Evolutionary conservation across 768 basidiomycete species (phyloP).

Genomic region (Strobilomyces dryophilus): DNA sequence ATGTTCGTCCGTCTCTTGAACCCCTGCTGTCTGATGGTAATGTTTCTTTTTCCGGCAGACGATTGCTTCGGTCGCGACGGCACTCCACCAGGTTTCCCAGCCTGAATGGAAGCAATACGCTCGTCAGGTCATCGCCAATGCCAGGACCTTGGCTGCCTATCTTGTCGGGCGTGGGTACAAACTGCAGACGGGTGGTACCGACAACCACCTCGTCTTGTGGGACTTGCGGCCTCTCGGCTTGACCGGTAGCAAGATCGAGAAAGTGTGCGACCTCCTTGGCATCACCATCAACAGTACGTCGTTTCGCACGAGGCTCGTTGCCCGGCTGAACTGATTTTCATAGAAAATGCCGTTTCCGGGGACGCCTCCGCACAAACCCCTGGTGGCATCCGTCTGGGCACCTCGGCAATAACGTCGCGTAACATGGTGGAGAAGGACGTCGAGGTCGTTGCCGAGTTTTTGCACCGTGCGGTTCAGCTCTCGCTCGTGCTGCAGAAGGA

Average conservation of each 20-base stretch:
- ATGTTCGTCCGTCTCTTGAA: constrained; percentile 46
- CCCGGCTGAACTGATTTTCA: background rate
- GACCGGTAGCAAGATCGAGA: constrained; percentile 98
- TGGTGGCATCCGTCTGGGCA: constrained; percentile 95
- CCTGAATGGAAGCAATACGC: constrained; percentile 91
- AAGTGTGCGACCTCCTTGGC: constrained; percentile 93
- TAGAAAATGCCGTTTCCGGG: constrained; percentile 96
- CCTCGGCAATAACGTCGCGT: constrained; percentile 90
- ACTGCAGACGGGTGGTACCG: constrained; percentile 94
- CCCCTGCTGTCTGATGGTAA: background rate
- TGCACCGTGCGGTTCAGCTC: constrained; percentile 93
- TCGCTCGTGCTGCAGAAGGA: constrained; percentile 88
- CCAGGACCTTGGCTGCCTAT: constrained; percentile 65
- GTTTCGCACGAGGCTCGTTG: background rate
- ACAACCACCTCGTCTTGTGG: constrained; percentile 98
- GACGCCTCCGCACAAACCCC: constrained; percentile 94
- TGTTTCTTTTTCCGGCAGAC: constrained; percentile 47
- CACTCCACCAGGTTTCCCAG: constrained; percentile 85
- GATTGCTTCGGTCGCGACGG: constrained; percentile 91
- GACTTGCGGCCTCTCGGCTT: constrained; percentile 91
- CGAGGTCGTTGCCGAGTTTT: constrained; percentile 81
- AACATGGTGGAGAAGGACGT: constrained; percentile 89
- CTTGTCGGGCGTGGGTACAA: constrained; percentile 84
- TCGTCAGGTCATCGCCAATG: constrained; percentile 90
- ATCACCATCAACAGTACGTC: constrained; percentile 92